These are phyloP conservation scores for Hygrophorus russula DNA, from an alignment of 768 basidiomycete species.

Conservation along the genomic window DNA sequence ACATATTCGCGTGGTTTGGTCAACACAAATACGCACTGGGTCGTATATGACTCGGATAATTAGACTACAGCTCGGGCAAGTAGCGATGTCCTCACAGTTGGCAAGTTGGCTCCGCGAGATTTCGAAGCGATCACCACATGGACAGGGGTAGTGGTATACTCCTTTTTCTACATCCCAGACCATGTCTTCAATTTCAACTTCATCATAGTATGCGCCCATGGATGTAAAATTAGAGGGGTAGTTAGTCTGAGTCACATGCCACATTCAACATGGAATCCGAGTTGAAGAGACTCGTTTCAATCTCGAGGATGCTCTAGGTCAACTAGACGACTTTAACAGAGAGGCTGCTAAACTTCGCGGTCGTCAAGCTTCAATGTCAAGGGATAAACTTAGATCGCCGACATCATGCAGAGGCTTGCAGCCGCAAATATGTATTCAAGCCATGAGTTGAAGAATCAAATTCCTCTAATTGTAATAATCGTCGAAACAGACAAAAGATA, in stretches of 20 bases:
- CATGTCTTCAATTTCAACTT: conserved; percentile 97
- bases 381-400: no score
- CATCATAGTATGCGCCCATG: conserved; percentile 91
- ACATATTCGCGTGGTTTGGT: neutral
- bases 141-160: conserved; percentile 94
- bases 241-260: no score
- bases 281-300: no score
- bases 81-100: conserved; percentile 88
- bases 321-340: no score
- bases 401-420: no score
- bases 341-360: no score
- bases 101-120: conserved; percentile 78
- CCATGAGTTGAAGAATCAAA: no score
- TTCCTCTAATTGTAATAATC: no score
- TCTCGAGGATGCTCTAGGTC: no score
- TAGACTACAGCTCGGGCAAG: conserved; percentile 92
- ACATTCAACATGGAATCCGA: neutral
- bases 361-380: no score
- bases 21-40: conserved; percentile 43
- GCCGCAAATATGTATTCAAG: no score
- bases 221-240: no score
- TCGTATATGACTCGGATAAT: conserved; percentile 91
- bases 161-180: conserved; percentile 72
- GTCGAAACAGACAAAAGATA: neutral
- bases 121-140: conserved; percentile 97